A percentile compares a stretch with the other conserved stretches of the same genome.
Evolutionary conservation across 495 filamentous ascomycete genomes (phyloP).

Genomic region (Neurospora sp.): DNA sequence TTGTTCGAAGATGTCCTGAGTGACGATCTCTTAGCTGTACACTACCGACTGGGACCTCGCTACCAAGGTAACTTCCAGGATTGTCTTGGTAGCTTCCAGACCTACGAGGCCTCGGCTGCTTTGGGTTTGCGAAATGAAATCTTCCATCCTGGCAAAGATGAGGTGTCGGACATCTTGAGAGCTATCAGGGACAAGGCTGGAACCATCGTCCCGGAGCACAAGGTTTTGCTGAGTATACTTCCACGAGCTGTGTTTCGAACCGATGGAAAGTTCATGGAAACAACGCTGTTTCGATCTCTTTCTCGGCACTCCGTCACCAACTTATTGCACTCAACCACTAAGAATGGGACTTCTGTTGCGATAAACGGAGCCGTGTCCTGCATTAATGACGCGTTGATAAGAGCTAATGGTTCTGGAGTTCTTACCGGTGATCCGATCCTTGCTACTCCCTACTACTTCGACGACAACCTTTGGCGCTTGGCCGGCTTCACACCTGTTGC

Average conservation of each 20-base stretch:
- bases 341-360: constrained; percentile 66
- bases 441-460: constrained; percentile 66
- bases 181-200: constrained; percentile 80
- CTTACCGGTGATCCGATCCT: constrained; percentile 80
- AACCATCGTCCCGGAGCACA: constrained; percentile 65
- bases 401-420: constrained; percentile 66
- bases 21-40: constrained; percentile 85
- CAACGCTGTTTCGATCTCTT: constrained; percentile 62
- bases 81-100: constrained; percentile 90
- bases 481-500: constrained; percentile 78
- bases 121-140: constrained; percentile 86
- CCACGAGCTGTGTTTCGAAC: constrained; percentile 69
- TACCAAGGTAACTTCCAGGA: constrained; percentile 97
- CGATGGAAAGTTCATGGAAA: constrained; percentile 63
- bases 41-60: constrained; percentile 76
- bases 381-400: constrained; percentile 76
- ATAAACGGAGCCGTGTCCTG: constrained; percentile 83
- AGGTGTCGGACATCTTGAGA: constrained; percentile 81
- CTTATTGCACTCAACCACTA: constrained; percentile 58
- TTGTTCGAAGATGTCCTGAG: constrained; percentile 80
- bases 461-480: constrained; percentile 87
- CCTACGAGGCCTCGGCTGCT: constrained; percentile 87
- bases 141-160: constrained; percentile 82
- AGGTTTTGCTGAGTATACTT: constrained; percentile 77
- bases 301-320: constrained; percentile 64